Evolutionary conservation across 2,329 filamentous ascomycete species (phyloP).

Genomic region (Aspergillus costaricaensis): DNA sequence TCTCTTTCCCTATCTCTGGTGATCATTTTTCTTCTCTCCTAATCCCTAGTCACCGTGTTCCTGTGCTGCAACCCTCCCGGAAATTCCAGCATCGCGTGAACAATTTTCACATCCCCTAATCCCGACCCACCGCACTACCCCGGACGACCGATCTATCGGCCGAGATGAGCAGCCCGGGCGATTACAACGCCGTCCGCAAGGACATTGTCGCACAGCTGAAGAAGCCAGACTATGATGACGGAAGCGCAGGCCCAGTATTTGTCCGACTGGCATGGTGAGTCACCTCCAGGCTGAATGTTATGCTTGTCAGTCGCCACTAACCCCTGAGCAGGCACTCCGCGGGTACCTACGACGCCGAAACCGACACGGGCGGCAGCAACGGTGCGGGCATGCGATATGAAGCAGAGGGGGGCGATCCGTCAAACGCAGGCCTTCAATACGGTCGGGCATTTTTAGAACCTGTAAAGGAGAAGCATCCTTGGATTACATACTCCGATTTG

Average conservation of each 20-base stretch:
- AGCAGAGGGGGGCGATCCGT: conserved; percentile 63
- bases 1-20: conserved; percentile 10
- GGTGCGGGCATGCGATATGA: conserved; percentile 69
- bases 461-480: conserved; percentile 59
- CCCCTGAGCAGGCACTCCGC: conserved; percentile 56
- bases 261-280: conserved; percentile 64
- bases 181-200: conserved; percentile 54
- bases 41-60: not conserved
- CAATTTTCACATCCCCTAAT: not conserved
- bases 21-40: conserved; percentile 10
- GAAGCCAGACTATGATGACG: conserved; percentile 66
- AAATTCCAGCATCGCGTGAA: not conserved
- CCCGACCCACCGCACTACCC: conserved; percentile 14
- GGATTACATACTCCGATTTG: conserved; percentile 67
- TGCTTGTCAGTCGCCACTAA: conserved; percentile 1
- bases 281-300: not conserved
- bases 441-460: conserved; percentile 66
- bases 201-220: conserved; percentile 57
- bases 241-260: conserved; percentile 64
- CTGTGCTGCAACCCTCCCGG: not conserved
- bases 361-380: conserved; percentile 65
- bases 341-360: conserved; percentile 61
- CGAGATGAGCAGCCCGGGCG: conserved; percentile 40
- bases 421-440: conserved; percentile 65
- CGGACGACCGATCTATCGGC: conserved; percentile 24